These are phyloP conservation scores for Plasmopara viticola DNA, from an alignment of 352 stramenopile genomes.

Conservation along the genomic window DNA sequence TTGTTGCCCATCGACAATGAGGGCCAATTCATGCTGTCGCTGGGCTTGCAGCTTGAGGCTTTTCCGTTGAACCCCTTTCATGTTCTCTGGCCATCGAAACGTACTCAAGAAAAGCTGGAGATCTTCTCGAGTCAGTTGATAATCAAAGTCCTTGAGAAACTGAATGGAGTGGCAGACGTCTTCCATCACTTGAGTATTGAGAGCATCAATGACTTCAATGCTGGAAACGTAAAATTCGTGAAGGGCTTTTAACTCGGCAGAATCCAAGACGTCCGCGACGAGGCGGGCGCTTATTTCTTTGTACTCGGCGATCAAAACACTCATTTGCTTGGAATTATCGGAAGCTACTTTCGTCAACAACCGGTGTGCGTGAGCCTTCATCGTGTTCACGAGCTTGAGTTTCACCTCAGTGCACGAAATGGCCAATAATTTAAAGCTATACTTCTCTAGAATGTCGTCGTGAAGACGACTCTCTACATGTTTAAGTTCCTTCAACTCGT, in stretches of 20 bases:
- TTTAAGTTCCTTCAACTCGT: constrained; percentile 54
- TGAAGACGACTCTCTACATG: constrained; percentile 39
- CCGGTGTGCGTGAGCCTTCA: constrained; percentile 53
- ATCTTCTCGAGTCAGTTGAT: constrained; percentile 82
- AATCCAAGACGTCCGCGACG: constrained; percentile 84
- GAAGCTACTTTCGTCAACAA: constrained; percentile 79
- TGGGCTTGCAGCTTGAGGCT: constrained; percentile 88
- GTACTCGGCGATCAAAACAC: constrained; percentile 56
- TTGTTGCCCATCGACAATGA: constrained; percentile 85
- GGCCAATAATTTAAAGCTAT: constrained; percentile 85
- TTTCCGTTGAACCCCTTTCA: constrained; percentile 88
- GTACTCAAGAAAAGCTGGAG: constrained; percentile 88
- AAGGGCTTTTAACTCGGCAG: constrained; percentile 84
- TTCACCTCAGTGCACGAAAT: constrained; percentile 88
- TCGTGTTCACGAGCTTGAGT: constrained; percentile 66
- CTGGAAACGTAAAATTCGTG: constrained; percentile 81
- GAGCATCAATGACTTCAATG: constrained; percentile 55
- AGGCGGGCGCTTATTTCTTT: constrained; percentile 70
- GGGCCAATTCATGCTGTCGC: constrained; percentile 84
- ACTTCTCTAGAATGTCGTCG: constrained; percentile 71
- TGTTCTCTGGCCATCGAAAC: constrained; percentile 87
- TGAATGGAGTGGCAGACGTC: constrained; percentile 72
- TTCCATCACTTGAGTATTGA: constrained; percentile 73
- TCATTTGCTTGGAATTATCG: constrained; percentile 87
- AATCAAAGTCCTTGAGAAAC: constrained; percentile 88